Evolutionary conservation across 345 rosid species (phyloP), one percentile per base, ranked within the genome.

Genomic region (Ceriops tagal): DNA sequence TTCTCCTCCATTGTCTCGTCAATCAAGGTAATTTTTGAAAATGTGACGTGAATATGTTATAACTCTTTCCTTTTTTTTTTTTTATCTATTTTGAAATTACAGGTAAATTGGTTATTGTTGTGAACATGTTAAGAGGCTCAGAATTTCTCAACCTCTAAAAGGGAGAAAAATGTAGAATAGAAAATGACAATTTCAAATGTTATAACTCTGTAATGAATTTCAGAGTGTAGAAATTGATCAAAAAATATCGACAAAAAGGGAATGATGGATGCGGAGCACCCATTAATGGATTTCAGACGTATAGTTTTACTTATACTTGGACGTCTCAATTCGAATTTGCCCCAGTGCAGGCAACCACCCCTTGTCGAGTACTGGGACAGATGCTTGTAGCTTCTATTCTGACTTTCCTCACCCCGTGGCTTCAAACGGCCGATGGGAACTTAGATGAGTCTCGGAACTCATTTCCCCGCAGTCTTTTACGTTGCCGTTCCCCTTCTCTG

Each of bases 281-380:
- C 1, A 0, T 80, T 2, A 5, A 34, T 34, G 30, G 26, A 22
- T 21, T 4, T 2, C 1, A 43, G 4, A 0, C 56, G 1, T 26
- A 73, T 19, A 53, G 8, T 66, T 80, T 73, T 63, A 53, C 39
- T 22, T 76, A 76, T 35, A 62, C 68, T 6, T 77, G 62, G 73
- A 71, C 35, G 47, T 7, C 24, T 16, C 5, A 26, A 8, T 77
- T 66, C 27, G 27, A 60, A 0, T 77, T 77, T 32, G 24, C 5
- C 3, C 31, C 68, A 1, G 8, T 69, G 4, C 22, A 47, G 8
- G 30, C 72, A 3, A 37, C 49, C n/a, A n/a, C n/a, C n/a, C n/a
- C n/a, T n/a, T n/a, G n/a, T n/a, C n/a, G n/a, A n/a, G n/a, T n/a
- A n/a, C n/a, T n/a, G n/a, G n/a, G n/a, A n/a, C n/a, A n/a, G n/a